Conservation (phyloP, 345 rosid species). For the Eucalyptus microcorys region DNA sequence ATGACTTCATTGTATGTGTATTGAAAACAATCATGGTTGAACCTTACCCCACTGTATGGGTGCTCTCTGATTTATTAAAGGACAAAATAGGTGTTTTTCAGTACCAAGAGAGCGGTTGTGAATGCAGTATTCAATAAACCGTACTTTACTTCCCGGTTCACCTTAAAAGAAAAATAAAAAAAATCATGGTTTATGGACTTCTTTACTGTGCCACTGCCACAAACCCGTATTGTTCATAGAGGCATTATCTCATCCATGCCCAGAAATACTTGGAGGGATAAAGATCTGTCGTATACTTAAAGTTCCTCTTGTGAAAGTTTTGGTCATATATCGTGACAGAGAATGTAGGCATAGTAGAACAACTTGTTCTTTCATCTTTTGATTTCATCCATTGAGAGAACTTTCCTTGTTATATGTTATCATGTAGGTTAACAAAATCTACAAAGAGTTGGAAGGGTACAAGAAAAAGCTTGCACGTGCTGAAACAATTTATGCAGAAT, state of each 20-base stretch:
- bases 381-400: neutral
- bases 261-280: neutral
- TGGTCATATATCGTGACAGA: neutral
- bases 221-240: neutral
- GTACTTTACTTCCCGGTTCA: neutral
- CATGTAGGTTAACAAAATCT: conserved; percentile 64
- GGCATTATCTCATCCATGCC: neutral
- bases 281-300: neutral
- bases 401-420: neutral
- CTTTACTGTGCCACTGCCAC: neutral
- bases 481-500: conserved; percentile 37
- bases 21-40: neutral
- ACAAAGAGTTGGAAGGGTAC: conserved; percentile 56
- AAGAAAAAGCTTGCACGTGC: conserved; percentile 76
- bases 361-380: neutral
- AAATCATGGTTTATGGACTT: neutral
- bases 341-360: neutral
- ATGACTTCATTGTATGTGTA: neutral
- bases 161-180: neutral
- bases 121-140: neutral
- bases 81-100: neutral
- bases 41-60: neutral
- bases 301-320: neutral
- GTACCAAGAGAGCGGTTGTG: neutral
- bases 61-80: neutral